phyloP scores from a whole-genome alignment of 192 early-diverging fungal species.

The Martensiomyces pterosporus region DNA sequence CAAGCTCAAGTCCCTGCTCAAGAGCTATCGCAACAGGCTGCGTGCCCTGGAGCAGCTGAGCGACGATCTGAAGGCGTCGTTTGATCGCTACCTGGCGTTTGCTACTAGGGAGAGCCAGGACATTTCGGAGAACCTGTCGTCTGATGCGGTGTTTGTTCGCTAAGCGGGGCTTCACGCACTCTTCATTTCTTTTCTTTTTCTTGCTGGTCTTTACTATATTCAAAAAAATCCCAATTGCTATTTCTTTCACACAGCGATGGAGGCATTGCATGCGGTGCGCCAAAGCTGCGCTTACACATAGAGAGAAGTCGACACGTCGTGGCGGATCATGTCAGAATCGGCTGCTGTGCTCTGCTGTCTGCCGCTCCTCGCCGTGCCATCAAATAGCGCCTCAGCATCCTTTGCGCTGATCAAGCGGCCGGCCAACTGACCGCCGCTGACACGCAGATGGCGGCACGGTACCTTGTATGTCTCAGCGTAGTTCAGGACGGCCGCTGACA shows the following conservation, averaged over 20 bases:
- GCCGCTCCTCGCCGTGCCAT: conserved; percentile 1
- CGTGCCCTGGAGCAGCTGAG: conserved; percentile 21
- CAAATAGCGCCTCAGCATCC: conserved; percentile 27
- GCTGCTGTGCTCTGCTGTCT: neutral
- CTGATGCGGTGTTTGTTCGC: too few relatives aligned
- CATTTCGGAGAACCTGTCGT: too few relatives aligned
- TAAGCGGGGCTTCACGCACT: too few relatives aligned
- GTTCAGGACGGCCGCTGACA: conserved; percentile 41
- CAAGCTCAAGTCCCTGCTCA: conserved; percentile 18
- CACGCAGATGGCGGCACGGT: conserved; percentile 26
- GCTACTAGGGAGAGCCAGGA: conserved; percentile 39
- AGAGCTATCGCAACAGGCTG: conserved; percentile 34
- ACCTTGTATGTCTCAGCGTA: conserved; percentile 22
- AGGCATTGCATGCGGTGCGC: too few relatives aligned
- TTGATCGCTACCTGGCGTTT: conserved; percentile 37
- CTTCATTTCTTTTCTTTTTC: too few relatives aligned
- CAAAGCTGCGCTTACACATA: too few relatives aligned
- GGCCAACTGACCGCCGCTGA: neutral
- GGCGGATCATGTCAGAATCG: conserved; percentile 6
- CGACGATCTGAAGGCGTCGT: conserved; percentile 9
- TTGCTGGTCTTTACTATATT: too few relatives aligned
- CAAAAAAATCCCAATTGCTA: too few relatives aligned
- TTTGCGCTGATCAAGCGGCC: neutral
- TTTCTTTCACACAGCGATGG: too few relatives aligned
- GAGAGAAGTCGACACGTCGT: conserved; percentile 18